Evolutionary conservation across 371 early-diverging fungal genomes (phyloP).

Genomic region (Cladochytrium tenue): DNA sequence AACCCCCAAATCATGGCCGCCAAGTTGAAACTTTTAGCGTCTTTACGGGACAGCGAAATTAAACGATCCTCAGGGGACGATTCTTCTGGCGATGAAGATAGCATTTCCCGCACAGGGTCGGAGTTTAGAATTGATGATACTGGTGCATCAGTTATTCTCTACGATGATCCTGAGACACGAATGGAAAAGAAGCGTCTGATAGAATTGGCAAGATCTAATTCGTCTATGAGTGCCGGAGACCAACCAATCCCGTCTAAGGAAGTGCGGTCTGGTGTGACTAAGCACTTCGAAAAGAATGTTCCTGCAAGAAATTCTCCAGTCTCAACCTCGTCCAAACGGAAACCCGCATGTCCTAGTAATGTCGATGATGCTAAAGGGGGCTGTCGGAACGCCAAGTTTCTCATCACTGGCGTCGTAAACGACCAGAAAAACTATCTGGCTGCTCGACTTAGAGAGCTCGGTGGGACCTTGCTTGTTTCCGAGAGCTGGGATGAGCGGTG

Average conservation of each 20-base stretch:
- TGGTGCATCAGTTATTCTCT: conserved; percentile 10
- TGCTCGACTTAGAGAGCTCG: conserved; percentile 12
- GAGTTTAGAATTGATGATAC: background rate
- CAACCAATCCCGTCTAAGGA: background rate
- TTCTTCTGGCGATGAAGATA: background rate
- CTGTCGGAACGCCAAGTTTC: conserved; percentile 5
- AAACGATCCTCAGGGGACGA: too few relatives aligned
- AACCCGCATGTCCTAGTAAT: too few relatives aligned
- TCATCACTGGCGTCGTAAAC: conserved; percentile 25
- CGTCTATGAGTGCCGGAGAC: background rate
- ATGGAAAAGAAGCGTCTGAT: conserved; percentile 19
- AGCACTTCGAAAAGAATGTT: too few relatives aligned
- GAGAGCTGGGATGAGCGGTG: conserved; percentile 28
- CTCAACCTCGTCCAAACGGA: too few relatives aligned
- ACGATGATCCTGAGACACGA: conserved; percentile 34
- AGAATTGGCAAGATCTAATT: conserved; percentile 7
- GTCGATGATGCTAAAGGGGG: background rate
- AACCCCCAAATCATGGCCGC: too few relatives aligned
- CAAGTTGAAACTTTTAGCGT: too few relatives aligned
- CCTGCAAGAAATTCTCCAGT: too few relatives aligned
- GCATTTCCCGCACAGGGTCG: background rate
- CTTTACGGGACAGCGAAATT: too few relatives aligned
- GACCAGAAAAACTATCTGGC: conserved; percentile 9
- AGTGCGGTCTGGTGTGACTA: too few relatives aligned
- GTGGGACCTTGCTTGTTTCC: conserved; percentile 24